Evolutionary conservation across 495 filamentous ascomycete species (phyloP).

Genomic region (Terfezia boudieri): DNA sequence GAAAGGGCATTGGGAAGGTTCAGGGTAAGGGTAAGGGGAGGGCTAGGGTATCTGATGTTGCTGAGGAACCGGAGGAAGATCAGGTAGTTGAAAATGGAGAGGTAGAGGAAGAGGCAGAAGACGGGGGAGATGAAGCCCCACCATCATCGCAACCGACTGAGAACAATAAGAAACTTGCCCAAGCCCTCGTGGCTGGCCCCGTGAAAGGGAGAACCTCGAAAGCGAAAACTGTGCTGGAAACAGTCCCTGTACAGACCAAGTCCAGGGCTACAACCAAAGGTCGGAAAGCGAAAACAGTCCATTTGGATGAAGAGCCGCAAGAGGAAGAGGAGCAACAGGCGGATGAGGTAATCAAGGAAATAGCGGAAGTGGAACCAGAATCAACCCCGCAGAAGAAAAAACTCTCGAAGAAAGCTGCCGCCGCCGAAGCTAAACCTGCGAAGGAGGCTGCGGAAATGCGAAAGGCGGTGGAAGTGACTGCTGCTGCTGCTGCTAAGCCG

Average conservation of each 20-base stretch:
- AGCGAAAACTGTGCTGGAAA: no score
- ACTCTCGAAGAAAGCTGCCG: background rate
- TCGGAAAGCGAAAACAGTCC: no score
- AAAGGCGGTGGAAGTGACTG: background rate
- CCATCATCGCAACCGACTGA: no score
- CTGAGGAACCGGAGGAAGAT: background rate
- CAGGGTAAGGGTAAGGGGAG: no score
- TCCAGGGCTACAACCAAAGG: no score
- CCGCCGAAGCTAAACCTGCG: background rate
- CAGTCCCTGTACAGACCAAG: no score
- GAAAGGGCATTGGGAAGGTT: no score
- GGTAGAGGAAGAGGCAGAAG: background rate
- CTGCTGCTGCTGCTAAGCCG: background rate
- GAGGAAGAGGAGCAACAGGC: background rate
- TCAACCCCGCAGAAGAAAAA: background rate
- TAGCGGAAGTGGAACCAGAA: background rate
- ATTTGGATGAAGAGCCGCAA: background rate
- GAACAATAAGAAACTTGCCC: no score
- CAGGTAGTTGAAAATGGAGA: background rate
- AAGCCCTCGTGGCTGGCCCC: no score
- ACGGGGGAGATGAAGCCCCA: no score
- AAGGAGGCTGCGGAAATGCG: slow-evolving; percentile 1
- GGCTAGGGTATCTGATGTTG: background rate
- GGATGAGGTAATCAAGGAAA: background rate
- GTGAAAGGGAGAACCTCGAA: no score